A percentile compares a stretch with the other conserved stretches of the same genome.
Conservation (phyloP, 106 monocot species). For the Dendrobium catenatum region DNA sequence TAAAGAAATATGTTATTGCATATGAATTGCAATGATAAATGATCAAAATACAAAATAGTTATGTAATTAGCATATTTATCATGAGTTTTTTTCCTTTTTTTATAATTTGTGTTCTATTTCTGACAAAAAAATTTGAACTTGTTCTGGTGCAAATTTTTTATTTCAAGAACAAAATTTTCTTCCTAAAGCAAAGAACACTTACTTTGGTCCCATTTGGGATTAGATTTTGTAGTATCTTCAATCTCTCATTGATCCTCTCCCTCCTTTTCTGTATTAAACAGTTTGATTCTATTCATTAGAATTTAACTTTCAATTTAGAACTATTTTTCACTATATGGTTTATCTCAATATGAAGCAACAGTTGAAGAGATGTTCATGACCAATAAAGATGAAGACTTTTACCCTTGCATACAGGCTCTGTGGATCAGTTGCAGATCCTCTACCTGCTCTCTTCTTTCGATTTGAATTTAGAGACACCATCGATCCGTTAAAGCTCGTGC, state of each 20-base stretch:
- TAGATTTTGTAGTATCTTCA: conserved; percentile 60
- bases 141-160: no score
- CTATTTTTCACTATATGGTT: background rate
- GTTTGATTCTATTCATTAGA: background rate
- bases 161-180: no score
- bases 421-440: conserved; percentile 52
- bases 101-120: no score
- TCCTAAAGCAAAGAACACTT: background rate
- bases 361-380: background rate
- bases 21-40: no score
- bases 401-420: conserved; percentile 72
- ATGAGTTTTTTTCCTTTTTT: no score
- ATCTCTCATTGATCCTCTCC: conserved; percentile 81
- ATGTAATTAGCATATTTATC: no score
- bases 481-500: background rate
- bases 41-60: no score
- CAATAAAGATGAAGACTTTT: background rate
- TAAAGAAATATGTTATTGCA: no score
- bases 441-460: conserved; percentile 34
- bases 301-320: background rate
- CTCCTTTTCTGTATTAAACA: conserved; percentile 65
- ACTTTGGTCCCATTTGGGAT: conserved; percentile 90
- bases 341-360: background rate
- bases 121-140: no score
- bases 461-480: conserved; percentile 7